Percentiles rank a stretch among this genome's conserved stretches.
phyloP scores from a whole-genome alignment of 2,329 filamentous ascomycete species.

The Tothia fuscella region DNA sequence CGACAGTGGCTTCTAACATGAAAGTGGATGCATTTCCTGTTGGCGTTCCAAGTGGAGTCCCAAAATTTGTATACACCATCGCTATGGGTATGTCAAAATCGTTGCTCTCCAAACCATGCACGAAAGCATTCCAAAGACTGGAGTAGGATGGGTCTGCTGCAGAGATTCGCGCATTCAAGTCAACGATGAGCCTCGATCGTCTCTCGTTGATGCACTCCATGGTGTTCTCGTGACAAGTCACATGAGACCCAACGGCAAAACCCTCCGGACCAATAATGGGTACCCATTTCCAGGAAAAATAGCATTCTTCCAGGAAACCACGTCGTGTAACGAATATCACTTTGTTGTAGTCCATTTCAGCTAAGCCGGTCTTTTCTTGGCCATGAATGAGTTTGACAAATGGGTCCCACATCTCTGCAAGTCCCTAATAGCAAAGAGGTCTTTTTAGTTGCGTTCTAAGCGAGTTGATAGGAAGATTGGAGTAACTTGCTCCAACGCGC shows the following conservation, averaged over 20 bases:
- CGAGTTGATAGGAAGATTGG: too few species aligned
- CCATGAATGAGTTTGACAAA: constrained; percentile 5
- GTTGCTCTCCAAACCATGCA: not conserved
- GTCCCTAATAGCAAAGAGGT: not conserved
- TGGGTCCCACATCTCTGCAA: constrained; percentile 4
- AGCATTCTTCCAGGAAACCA: constrained; percentile 11
- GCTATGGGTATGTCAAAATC: not conserved
- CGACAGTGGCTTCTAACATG: too few species aligned
- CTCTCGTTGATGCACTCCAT: constrained; percentile 1
- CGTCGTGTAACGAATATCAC: constrained; percentile 6
- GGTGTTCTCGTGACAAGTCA: not conserved
- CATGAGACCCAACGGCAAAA: constrained; percentile 5
- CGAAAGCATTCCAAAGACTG: not conserved
- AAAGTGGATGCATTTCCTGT: too few species aligned
- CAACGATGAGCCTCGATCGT: not conserved
- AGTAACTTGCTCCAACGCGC: not conserved
- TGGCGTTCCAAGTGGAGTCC: too few species aligned
- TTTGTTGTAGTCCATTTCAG: not conserved
- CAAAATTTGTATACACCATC: not conserved
- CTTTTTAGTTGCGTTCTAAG: too few species aligned
- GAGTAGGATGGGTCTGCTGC: not conserved
- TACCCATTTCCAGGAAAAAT: constrained; percentile 9
- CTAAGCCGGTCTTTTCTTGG: not conserved
- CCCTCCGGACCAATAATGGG: constrained; percentile 11
- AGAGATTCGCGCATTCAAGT: not conserved